Evolutionary conservation across 257 asterid genomes (phyloP).

Genomic region (Phtheirospermum japonicum): DNA sequence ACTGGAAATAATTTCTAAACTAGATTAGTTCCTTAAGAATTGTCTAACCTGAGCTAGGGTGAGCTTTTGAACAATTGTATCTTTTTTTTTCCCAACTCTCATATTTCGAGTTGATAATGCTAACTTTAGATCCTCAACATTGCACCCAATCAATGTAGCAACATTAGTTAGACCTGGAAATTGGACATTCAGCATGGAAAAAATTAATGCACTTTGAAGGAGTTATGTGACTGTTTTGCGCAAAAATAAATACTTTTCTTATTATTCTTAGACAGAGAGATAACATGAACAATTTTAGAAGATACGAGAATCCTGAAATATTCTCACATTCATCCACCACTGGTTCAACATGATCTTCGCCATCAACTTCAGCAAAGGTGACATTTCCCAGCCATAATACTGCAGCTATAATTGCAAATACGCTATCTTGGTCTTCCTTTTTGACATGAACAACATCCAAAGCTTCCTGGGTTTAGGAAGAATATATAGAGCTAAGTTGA

Average conservation of each 20-base stretch:
- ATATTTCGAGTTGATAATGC: constrained; percentile 92
- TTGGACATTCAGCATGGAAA: constrained; percentile 21
- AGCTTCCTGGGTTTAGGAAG: constrained; percentile 67
- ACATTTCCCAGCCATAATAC: constrained; percentile 94
- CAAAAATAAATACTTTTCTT: background rate
- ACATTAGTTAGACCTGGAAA: constrained; percentile 71
- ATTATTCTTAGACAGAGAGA: constrained; percentile 13
- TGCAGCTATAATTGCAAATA: constrained; percentile 95
- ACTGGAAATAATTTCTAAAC: constrained; percentile 12
- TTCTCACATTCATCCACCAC: constrained; percentile 81
- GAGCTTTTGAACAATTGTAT: constrained; percentile 75
- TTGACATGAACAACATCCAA: constrained; percentile 85
- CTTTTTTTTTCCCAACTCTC: constrained; percentile 71
- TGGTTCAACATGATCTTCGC: constrained; percentile 95
- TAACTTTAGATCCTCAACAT: constrained; percentile 61
- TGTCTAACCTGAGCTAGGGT: constrained; percentile 71
- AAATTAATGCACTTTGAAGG: constrained; percentile 21
- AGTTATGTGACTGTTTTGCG: constrained; percentile 11
- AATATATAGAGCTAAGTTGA: constrained; percentile 29
- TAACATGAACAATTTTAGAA: background rate
- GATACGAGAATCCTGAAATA: background rate
- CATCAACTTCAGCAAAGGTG: constrained; percentile 68
- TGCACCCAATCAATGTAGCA: constrained; percentile 75
- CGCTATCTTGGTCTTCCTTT: constrained; percentile 89
- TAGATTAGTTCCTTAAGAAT: constrained; percentile 23